Evolutionary conservation across 1,139 yeast species (phyloP).

Genomic region (Hansenula anomala): DNA sequence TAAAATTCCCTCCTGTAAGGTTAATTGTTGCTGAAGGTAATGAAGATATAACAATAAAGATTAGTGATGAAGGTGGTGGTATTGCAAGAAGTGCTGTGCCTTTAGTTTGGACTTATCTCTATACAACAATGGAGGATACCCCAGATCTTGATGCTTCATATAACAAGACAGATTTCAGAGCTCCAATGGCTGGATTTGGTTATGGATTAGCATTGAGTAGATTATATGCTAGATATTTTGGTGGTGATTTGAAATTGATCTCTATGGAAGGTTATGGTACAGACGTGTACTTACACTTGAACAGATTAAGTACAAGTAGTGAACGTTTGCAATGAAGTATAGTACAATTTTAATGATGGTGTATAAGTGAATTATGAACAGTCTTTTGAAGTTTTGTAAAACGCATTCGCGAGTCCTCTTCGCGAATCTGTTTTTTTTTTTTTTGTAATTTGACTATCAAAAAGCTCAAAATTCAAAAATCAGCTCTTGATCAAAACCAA

Average conservation of each 20-base stretch:
- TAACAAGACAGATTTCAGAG: slow-evolving; percentile 32
- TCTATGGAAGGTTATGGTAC: slow-evolving; percentile 96
- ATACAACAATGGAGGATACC: slow-evolving; percentile 78
- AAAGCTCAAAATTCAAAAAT: too few relatives aligned
- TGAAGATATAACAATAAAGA: slow-evolving; percentile 89
- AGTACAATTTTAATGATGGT: too few relatives aligned
- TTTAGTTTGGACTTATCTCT: slow-evolving; percentile 85
- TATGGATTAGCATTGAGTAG: slow-evolving; percentile 87
- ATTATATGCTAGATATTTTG: slow-evolving; percentile 83
- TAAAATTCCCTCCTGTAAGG: slow-evolving; percentile 77
- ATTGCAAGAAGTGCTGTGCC: slow-evolving; percentile 83
- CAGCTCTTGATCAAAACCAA: too few relatives aligned
- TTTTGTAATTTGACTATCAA: too few relatives aligned
- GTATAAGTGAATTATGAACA: neutral
- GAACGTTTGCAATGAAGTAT: slow-evolving; percentile 23
- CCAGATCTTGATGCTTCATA: slow-evolving; percentile 55
- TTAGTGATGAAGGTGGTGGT: slow-evolving; percentile 94
- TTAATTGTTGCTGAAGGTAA: slow-evolving; percentile 88
- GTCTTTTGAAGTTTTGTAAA: too few relatives aligned
- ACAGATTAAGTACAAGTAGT: slow-evolving; percentile 29
- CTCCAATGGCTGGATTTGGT: slow-evolving; percentile 95
- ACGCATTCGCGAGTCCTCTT: too few relatives aligned
- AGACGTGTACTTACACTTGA: slow-evolving; percentile 83
- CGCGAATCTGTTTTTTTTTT: too few relatives aligned
- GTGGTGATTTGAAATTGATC: slow-evolving; percentile 83